Evolutionary conservation across 2,329 filamentous ascomycete genomes (phyloP).

Genomic region (Ilyonectria robusta): DNA sequence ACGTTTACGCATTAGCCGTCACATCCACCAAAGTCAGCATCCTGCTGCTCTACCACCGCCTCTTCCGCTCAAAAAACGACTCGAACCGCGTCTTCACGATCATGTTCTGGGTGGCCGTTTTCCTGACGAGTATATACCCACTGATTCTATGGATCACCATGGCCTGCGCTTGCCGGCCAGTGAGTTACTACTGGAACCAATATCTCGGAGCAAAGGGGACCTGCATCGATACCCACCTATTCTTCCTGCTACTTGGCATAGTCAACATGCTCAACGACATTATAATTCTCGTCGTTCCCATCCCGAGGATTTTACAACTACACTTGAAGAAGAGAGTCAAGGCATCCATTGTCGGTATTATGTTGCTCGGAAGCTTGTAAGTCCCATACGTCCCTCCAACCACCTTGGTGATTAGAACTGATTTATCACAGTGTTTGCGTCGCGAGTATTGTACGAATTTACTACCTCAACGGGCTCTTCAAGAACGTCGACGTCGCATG

Average conservation of each 20-base stretch:
- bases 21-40: constrained; percentile 31
- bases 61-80: constrained; percentile 28
- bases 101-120: constrained; percentile 15
- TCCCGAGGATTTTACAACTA: constrained; percentile 27
- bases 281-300: constrained; percentile 27
- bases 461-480: constrained; percentile 32
- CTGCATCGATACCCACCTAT: constrained; percentile 29
- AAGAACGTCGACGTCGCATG: constrained; percentile 26
- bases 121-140: constrained; percentile 17
- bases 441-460: constrained; percentile 33
- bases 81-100: constrained; percentile 16
- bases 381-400: neutral
- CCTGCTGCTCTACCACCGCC: constrained; percentile 29
- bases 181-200: constrained; percentile 33
- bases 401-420: neutral
- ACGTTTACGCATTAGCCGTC: constrained; percentile 27
- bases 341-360: constrained; percentile 29
- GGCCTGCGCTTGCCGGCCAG: constrained; percentile 25
- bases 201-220: constrained; percentile 25
- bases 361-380: constrained; percentile 35
- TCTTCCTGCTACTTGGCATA: constrained; percentile 33
- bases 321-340: constrained; percentile 27
- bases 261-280: constrained; percentile 35
- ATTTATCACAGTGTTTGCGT: constrained; percentile 26
- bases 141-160: constrained; percentile 33